Evolutionary conservation across 768 basidiomycete genomes (phyloP), one percentile per base, ranked within the genome.

Genomic region (Boletellus ananiceps): DNA sequence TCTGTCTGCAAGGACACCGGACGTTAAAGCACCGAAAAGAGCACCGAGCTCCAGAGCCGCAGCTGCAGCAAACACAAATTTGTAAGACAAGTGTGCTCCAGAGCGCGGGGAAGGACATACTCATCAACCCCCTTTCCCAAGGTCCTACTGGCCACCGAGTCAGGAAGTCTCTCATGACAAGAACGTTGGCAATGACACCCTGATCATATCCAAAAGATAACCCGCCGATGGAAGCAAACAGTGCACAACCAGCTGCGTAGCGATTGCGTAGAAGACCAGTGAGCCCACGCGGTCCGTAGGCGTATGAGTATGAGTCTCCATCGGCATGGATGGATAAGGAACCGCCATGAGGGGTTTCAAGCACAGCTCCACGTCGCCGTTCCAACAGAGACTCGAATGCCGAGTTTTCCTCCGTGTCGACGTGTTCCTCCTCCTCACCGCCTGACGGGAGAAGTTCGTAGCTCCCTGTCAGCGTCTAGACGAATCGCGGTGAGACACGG

Each of bases 191-290:
- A 55, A 92, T 88, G 47, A 90, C 88, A 33, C 88, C 88, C 60
- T 90, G 88, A 58, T 89, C 88, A 60, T 90, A 90, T 8, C 88
- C 88, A 64, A 90, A 90, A 13, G 84, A 80, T 48, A 89, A 62
- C 0, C 87, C 87, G 1, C 88, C 88, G 57, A 90, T 78, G 9
- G 83, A 85, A 0, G 84, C 88, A 55, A 89, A 88, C 41, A 84
- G 69, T 4, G 83, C 86, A 52, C 86, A 89, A 2, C 80, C 68
- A 8, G 84, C 65, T 4, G 82, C 78, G 55, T 83, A 86, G 49
- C 72, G 75, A 61, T 88, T 90, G 53, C 76, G 76, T 40, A 75
- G 60, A 14, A 90, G 72, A 9, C 88, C 88, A 3, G 72, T 57
- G 9, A 88, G 56, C 1, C 88, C 87, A n/a, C 66, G 69, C 1